These are phyloP conservation scores for Erythrobasidium hasegawianum DNA, from an alignment of 1,284 basidiomycete genomes.

Conservation along the genomic window DNA sequence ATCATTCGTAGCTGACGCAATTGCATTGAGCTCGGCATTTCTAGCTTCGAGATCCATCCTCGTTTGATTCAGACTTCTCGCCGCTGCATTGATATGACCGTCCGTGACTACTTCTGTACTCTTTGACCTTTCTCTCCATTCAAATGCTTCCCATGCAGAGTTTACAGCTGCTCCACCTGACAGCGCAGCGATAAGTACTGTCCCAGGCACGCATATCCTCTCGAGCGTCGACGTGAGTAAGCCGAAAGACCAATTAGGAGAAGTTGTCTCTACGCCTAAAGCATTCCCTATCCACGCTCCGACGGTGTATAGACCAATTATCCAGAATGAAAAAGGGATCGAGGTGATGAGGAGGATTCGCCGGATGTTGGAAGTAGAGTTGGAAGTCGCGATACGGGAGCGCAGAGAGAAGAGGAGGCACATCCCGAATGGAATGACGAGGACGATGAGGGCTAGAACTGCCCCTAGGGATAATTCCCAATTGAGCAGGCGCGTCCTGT, in stretches of 20 bases:
- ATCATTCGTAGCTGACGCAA: conserved; percentile 10
- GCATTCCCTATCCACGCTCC: conserved; percentile 41
- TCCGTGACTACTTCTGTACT: conserved; percentile 46
- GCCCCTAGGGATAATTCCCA: conserved; percentile 45
- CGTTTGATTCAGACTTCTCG: conserved; percentile 43
- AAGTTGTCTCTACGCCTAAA: conserved; percentile 42
- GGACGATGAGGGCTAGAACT: conserved; percentile 45
- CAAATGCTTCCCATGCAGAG: conserved; percentile 51
- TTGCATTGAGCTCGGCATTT: conserved; percentile 18
- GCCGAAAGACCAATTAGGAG: conserved; percentile 30
- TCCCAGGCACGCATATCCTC: conserved; percentile 51
- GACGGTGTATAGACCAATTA: conserved; percentile 43
- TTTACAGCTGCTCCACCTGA: conserved; percentile 51
- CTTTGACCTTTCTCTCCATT: conserved; percentile 46
- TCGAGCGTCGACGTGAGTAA: conserved; percentile 44
- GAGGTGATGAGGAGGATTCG: conserved; percentile 42
- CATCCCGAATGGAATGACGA: conserved; percentile 42
- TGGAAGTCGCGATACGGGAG: background rate
- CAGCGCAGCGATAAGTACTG: conserved; percentile 50
- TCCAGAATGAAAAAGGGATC: conserved; percentile 44
- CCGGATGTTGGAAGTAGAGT: background rate
- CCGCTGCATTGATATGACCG: conserved; percentile 42
- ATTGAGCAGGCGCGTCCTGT: conserved; percentile 44
- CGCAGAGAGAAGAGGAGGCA: conserved; percentile 41
- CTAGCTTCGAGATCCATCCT: conserved; percentile 40